Evolutionary conservation across 1,139 yeast genomes (phyloP).

Genomic region (Pichia sp.): DNA sequence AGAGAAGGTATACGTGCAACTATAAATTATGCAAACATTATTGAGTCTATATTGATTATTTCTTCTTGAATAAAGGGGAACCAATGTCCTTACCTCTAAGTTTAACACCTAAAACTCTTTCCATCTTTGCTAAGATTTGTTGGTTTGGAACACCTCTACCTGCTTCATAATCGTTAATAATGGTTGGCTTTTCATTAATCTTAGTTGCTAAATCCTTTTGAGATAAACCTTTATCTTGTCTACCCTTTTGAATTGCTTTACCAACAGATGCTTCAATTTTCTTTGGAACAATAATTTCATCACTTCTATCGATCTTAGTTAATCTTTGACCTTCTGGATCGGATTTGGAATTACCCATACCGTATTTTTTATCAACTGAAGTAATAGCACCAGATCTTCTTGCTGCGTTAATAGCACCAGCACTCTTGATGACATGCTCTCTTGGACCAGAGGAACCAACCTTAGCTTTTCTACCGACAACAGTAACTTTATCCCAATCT

Average conservation of each 20-base stretch:
- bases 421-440: conserved; percentile 72
- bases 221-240: conserved; percentile 82
- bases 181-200: conserved; percentile 91
- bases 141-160: conserved; percentile 97
- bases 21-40: not conserved
- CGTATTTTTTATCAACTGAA: conserved; percentile 89
- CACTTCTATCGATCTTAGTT: conserved; percentile 87
- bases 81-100: conserved; percentile 96
- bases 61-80: conserved; percentile 74
- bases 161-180: conserved; percentile 93
- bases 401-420: conserved; percentile 82
- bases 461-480: conserved; percentile 84
- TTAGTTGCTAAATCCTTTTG: conserved; percentile 96
- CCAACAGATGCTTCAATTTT: conserved; percentile 82
- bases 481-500: conserved; percentile 88
- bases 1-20: not conserved
- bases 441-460: conserved; percentile 76
- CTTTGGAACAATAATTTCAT: conserved; percentile 89
- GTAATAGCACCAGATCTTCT: conserved; percentile 85
- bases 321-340: conserved; percentile 92
- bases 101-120: conserved; percentile 89
- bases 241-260: conserved; percentile 75
- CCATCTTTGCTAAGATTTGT: conserved; percentile 85
- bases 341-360: conserved; percentile 54
- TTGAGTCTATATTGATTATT: conserved; percentile 33